Evolutionary conservation across 1,284 basidiomycete species (phyloP).

Genomic region (Malassezia vespertilionis): DNA sequence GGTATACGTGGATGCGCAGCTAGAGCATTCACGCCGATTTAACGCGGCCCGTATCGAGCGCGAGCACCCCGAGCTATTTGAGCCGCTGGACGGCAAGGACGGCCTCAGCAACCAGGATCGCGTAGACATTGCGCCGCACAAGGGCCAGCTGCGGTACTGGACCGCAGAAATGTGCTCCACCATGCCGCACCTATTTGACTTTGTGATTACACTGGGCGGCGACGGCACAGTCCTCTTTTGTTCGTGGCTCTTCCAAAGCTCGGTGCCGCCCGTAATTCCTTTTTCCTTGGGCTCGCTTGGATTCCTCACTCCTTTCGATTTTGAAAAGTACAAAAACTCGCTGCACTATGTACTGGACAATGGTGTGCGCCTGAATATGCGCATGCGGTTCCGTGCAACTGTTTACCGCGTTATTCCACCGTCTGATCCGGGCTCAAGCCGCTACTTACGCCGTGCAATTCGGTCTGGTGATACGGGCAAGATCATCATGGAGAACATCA

Average conservation of each 20-base stretch:
- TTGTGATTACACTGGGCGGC: conserved; percentile 84
- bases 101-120: conserved; percentile 14
- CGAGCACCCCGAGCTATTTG: conserved; percentile 79
- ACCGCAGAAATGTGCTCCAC: conserved; percentile 88
- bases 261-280: conserved; percentile 91
- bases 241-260: conserved; percentile 96
- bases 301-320: conserved; percentile 97
- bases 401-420: conserved; percentile 58
- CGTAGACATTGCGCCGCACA: conserved; percentile 7
- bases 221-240: conserved; percentile 98
- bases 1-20: conserved; percentile 81
- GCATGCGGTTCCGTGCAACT: conserved; percentile 98
- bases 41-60: conserved; percentile 76
- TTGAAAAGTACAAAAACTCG: conserved; percentile 70
- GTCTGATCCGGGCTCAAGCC: conserved; percentile 6
- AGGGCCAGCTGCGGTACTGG: conserved; percentile 94
- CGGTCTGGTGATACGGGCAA: conserved; percentile 39
- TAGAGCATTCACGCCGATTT: conserved; percentile 82
- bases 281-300: conserved; percentile 97
- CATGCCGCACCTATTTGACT: conserved; percentile 88
- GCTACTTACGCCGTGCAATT: conserved; percentile 33
- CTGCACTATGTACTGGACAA: conserved; percentile 82
- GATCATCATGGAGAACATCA: conserved; percentile 40
- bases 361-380: conserved; percentile 89
- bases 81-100: conserved; percentile 52